Evolutionary conservation across 768 basidiomycete genomes (phyloP).

Genomic region (Heimioporus sp.): DNA sequence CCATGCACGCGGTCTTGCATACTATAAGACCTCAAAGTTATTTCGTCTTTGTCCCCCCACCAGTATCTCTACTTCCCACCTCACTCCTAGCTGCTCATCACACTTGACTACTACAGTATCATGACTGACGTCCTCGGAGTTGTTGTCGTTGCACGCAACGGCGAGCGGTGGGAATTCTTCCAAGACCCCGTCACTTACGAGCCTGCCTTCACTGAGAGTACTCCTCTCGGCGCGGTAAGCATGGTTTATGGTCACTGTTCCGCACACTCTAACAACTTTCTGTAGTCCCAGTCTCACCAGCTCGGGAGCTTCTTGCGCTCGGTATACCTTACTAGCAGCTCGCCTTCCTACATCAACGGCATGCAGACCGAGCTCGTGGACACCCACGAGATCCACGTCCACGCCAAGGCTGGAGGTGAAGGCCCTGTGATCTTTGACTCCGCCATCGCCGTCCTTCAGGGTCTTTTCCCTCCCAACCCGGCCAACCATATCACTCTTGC

Average conservation of each 20-base stretch:
- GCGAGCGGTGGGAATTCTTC: slow-evolving; percentile 66
- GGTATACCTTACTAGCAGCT: slow-evolving; percentile 64
- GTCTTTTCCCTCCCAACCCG: slow-evolving; percentile 78
- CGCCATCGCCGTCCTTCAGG: slow-evolving; percentile 80
- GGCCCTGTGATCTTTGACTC: slow-evolving; percentile 87
- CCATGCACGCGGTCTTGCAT: slow-evolving; percentile 24
- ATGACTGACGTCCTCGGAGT: slow-evolving; percentile 67
- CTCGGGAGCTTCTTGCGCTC: slow-evolving; percentile 63
- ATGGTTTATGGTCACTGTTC: background rate
- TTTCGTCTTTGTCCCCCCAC: slow-evolving; percentile 9
- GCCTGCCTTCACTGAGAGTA: slow-evolving; percentile 62
- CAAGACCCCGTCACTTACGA: slow-evolving; percentile 72
- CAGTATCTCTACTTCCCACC: slow-evolving; percentile 16
- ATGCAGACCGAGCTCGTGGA: slow-evolving; percentile 68
- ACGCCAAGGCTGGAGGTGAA: slow-evolving; percentile 82
- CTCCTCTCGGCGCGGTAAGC: slow-evolving; percentile 71
- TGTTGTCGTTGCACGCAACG: slow-evolving; percentile 76
- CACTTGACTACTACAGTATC: slow-evolving; percentile 12
- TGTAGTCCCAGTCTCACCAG: slow-evolving; percentile 62
- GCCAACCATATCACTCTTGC: slow-evolving; percentile 74
- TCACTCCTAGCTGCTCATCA: slow-evolving; percentile 14
- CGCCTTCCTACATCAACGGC: slow-evolving; percentile 64
- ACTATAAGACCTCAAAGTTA: slow-evolving; percentile 23
- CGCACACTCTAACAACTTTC: background rate
- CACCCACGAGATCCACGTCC: slow-evolving; percentile 70